Conservation (phyloP, 2,329 filamentous ascomycete species). For the Microdochium nivale region DNA sequence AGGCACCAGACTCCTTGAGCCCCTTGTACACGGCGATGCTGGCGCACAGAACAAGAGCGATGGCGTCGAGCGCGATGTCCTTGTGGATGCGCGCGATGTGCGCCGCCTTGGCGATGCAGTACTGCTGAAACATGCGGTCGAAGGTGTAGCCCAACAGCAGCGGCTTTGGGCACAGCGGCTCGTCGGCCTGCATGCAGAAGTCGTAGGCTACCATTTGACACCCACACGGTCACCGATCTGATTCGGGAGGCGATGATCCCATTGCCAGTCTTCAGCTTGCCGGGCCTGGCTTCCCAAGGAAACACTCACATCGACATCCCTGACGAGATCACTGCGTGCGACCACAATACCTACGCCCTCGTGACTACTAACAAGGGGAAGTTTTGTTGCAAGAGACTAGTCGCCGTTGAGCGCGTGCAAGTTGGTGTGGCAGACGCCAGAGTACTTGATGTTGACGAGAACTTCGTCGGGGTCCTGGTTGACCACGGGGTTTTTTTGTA, state of each 20-base stretch:
- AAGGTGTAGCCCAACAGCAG: constrained; percentile 84
- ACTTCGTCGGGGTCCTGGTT: constrained; percentile 83
- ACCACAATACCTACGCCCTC: constrained; percentile 78
- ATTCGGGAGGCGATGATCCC: not conserved
- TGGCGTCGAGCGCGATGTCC: constrained; percentile 63
- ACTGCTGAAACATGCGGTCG: constrained; percentile 90
- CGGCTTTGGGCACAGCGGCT: constrained; percentile 71
- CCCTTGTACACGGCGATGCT: constrained; percentile 87
- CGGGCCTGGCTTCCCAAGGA: not conserved
- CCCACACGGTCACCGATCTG: constrained; percentile 74
- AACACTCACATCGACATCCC: constrained; percentile 48
- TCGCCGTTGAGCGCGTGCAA: constrained; percentile 74
- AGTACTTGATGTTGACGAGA: constrained; percentile 84
- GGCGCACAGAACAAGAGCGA: constrained; percentile 75
- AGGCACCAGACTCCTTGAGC: constrained; percentile 72
- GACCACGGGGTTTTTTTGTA: constrained; percentile 73
- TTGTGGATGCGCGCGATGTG: constrained; percentile 82
- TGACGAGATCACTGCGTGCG: constrained; percentile 66
- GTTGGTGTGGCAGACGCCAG: constrained; percentile 87
- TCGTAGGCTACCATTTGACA: constrained; percentile 83
- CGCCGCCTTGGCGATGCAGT: constrained; percentile 76
- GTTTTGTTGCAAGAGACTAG: constrained; percentile 74
- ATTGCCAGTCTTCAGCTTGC: not conserved
- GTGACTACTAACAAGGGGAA: constrained; percentile 78
- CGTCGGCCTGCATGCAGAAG: constrained; percentile 74